These are phyloP conservation scores for Lachnellula arida DNA, from an alignment of 2,329 filamentous ascomycete species.

Conservation along the genomic window DNA sequence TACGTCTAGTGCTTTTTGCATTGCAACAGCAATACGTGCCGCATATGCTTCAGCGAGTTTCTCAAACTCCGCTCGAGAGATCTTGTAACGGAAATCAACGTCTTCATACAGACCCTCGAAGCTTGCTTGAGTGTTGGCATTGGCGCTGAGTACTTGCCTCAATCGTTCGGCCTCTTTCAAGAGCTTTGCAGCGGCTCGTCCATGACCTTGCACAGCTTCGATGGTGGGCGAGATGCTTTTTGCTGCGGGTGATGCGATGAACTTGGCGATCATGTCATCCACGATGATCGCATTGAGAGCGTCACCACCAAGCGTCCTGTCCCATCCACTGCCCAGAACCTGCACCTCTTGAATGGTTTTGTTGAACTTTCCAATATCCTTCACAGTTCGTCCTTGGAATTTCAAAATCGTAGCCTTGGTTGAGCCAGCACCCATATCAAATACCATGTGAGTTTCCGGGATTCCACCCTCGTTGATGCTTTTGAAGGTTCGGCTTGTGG, in stretches of 20 bases:
- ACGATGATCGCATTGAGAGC: conserved; percentile 82
- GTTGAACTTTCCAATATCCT: conserved; percentile 89
- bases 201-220: conserved; percentile 66
- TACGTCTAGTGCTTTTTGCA: conserved; percentile 68
- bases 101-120: conserved; percentile 92
- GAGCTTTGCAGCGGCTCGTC: conserved; percentile 83
- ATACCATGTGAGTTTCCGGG: conserved; percentile 88
- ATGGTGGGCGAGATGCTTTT: conserved; percentile 59
- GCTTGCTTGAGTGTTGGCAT: conserved; percentile 71
- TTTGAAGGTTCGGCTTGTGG: conserved; percentile 84
- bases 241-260: conserved; percentile 64
- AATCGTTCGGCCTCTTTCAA: conserved; percentile 85
- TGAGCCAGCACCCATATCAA: conserved; percentile 96
- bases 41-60: conserved; percentile 64
- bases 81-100: conserved; percentile 88
- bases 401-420: conserved; percentile 84
- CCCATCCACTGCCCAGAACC: conserved; percentile 82
- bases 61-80: conserved; percentile 77
- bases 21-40: conserved; percentile 61
- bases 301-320: conserved; percentile 85
- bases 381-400: conserved; percentile 84
- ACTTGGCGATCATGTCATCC: conserved; percentile 79
- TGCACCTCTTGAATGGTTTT: conserved; percentile 97
- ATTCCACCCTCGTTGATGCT: conserved; percentile 76
- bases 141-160: conserved; percentile 88